Evolutionary conservation across 345 rosid genomes (phyloP).

Genomic region (Eucalyptus shirleyi): DNA sequence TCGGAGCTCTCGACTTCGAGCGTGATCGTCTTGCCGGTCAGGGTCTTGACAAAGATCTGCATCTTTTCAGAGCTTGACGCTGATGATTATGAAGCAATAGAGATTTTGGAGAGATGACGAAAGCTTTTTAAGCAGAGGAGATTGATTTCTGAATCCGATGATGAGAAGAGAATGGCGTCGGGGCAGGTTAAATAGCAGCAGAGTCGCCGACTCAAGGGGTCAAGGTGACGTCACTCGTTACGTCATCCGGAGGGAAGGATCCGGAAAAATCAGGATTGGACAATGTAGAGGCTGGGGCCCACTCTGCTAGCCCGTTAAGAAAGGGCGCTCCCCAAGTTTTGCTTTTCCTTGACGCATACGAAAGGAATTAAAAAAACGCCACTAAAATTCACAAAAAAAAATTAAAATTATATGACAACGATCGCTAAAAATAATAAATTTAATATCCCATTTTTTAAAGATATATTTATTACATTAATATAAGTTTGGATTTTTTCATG

Average conservation of each 20-base stretch:
- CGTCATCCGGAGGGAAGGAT: background rate
- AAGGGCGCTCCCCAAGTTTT: background rate
- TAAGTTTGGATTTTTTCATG: too few species aligned
- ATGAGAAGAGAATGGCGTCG: background rate
- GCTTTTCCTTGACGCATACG: background rate
- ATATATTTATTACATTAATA: too few species aligned
- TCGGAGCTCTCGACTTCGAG: too few species aligned
- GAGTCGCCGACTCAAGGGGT: background rate
- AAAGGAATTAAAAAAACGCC: background rate
- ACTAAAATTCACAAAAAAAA: too few species aligned
- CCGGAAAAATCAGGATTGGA: background rate
- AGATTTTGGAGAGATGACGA: background rate
- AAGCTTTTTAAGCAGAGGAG: background rate
- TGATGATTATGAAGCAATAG: background rate
- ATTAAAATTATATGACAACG: too few species aligned
- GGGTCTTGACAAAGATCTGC: background rate
- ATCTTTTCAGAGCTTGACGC: too few species aligned
- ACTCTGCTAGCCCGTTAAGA: background rate
- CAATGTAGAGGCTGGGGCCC: too few species aligned
- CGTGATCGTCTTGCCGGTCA: too few species aligned
- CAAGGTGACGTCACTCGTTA: background rate
- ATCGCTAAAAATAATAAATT: too few species aligned
- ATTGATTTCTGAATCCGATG: background rate
- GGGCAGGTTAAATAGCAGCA: background rate
- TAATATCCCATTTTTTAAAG: rapidly evolving